Percentiles rank a stretch among this genome's conserved stretches.
Evolutionary conservation across 2,329 filamentous ascomycete genomes (phyloP).

Genomic region (Trichophyton verrucosum): DNA sequence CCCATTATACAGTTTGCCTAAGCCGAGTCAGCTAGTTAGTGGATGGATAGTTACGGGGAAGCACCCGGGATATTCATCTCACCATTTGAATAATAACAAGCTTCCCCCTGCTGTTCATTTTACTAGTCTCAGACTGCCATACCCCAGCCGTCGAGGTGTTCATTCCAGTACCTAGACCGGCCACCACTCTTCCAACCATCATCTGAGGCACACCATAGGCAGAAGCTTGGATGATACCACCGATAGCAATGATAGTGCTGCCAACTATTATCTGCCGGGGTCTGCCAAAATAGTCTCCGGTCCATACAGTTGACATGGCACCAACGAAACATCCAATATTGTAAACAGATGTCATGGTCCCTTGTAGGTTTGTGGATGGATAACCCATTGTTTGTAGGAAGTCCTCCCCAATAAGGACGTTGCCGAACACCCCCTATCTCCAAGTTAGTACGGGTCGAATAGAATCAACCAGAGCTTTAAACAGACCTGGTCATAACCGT

Average conservation of each 20-base stretch:
- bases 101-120: constrained; percentile 42
- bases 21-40: not conserved
- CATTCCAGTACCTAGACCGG: constrained; percentile 40
- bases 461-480: not conserved
- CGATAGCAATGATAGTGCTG: constrained; percentile 34
- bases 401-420: constrained; percentile 13
- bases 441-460: not conserved
- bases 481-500: constrained; percentile 33
- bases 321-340: constrained; percentile 29
- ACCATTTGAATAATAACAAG: constrained; percentile 38
- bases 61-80: not conserved
- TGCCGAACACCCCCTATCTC: constrained; percentile 13
- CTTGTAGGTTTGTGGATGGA: constrained; percentile 12
- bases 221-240: constrained; percentile 16
- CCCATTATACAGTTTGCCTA: constrained; percentile 28
- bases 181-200: constrained; percentile 37
- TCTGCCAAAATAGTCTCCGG: constrained; percentile 18
- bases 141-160: constrained; percentile 39
- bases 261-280: constrained; percentile 41
- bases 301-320: constrained; percentile 2
- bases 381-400: constrained; percentile 13
- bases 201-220: constrained; percentile 31
- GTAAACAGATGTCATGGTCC: constrained; percentile 15
- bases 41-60: constrained; percentile 28
- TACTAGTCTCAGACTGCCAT: constrained; percentile 38